Percentiles rank a stretch among this genome's conserved stretches.
Evolutionary conservation across 805 yeast genomes (phyloP).

Genomic region (Starmerella geochares): DNA sequence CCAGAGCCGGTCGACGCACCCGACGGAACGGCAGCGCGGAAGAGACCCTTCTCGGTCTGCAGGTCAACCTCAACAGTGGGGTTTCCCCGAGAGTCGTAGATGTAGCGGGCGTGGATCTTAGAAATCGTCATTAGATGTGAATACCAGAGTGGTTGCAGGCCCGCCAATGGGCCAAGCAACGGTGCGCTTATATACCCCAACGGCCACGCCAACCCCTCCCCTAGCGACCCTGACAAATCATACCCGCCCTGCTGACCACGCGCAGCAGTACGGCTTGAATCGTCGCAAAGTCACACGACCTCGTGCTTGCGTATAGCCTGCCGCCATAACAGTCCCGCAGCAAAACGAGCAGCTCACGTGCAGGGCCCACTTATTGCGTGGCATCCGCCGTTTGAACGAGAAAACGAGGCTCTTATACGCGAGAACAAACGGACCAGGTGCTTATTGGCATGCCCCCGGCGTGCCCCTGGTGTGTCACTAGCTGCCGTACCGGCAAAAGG

Average conservation of each 20-base stretch:
- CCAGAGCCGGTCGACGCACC: conserved; percentile 99
- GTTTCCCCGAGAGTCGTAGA: conserved; percentile 99
- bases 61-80: conserved; percentile 99
- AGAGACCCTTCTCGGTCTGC: conserved; percentile 81
- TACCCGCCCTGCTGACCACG: background rate
- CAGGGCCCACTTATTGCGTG: background rate
- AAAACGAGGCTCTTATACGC: background rate
- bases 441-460: too few species aligned
- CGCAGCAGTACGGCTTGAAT: conserved; percentile 1
- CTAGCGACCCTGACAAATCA: background rate
- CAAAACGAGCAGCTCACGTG: conserved; percentile 1
- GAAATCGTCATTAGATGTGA: conserved; percentile 57
- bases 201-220: conserved; percentile 12
- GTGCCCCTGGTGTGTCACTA: too few species aligned
- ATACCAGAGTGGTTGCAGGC: conserved; percentile 8
- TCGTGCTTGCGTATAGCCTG: conserved; percentile 4
- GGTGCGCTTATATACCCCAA: conserved; percentile 10
- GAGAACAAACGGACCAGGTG: background rate
- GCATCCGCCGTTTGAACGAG: background rate
- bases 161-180: background rate
- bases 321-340: background rate
- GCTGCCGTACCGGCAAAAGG: too few species aligned
- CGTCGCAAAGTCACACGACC: conserved; percentile 6
- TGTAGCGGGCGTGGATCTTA: conserved; percentile 87
- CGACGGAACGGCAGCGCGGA: conserved; percentile 97